A percentile compares a stretch with the other conserved stretches of the same genome.
Evolutionary conservation across 1,284 basidiomycete genomes (phyloP).

Genomic region (Pseudozyma hubeiensis): DNA sequence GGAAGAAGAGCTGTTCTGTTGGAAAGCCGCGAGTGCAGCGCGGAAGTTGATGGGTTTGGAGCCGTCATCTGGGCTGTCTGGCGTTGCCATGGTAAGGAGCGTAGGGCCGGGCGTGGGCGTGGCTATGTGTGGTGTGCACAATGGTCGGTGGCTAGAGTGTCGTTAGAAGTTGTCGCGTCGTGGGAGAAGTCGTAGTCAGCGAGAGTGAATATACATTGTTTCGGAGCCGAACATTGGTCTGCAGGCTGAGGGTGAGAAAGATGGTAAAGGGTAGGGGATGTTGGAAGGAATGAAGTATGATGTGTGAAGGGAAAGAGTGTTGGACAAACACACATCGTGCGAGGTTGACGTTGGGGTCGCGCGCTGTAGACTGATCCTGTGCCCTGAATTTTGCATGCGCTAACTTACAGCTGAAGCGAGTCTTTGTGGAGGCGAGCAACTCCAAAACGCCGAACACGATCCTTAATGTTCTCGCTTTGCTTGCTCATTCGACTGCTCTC

Average conservation of each 20-base stretch:
- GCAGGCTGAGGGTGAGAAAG: no score
- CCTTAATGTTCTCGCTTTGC: not conserved
- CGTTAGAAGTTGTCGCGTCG: not conserved
- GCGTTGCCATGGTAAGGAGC: slow-evolving; percentile 13
- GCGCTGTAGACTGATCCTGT: not conserved
- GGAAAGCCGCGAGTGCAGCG: slow-evolving; percentile 44
- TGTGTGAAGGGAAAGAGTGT: not conserved
- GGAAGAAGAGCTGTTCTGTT: slow-evolving; percentile 7
- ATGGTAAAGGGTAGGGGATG: not conserved
- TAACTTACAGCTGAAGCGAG: not conserved
- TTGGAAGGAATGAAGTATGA: not conserved
- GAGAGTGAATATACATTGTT: no score
- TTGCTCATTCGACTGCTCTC: no score
- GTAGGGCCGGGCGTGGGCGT: no score
- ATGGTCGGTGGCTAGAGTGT: no score
- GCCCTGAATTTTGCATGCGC: not conserved
- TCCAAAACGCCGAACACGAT: not conserved
- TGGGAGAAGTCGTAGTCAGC: no score
- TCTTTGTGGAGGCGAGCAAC: not conserved
- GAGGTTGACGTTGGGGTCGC: not conserved
- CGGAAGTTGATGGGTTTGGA: slow-evolving; percentile 46
- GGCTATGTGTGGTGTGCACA: not conserved
- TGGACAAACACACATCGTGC: slow-evolving; percentile 6
- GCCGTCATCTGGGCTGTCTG: slow-evolving; percentile 7
- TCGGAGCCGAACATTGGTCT: no score